These are phyloP conservation scores for Allomyces javanicus DNA, from an alignment of 192 early-diverging fungal species.

Conservation along the genomic window DNA sequence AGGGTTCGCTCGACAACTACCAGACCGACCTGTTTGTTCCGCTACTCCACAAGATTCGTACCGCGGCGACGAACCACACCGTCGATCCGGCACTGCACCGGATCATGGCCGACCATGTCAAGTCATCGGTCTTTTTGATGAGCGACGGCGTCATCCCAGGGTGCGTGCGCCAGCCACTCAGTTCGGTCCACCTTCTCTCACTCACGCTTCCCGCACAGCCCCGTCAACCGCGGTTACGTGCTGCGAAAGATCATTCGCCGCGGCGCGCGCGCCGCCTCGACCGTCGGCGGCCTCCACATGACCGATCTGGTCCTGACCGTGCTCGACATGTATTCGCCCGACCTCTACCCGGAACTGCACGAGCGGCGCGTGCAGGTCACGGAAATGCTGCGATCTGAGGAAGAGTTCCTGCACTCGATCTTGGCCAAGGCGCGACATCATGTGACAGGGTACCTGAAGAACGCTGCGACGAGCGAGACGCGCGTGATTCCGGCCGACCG, in stretches of 20 bases:
- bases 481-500: constrained; percentile 18
- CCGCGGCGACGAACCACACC: not conserved
- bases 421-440: constrained; percentile 22
- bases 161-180: constrained; percentile 5
- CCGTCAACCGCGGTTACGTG: constrained; percentile 33
- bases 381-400: constrained; percentile 19
- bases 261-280: constrained; percentile 29
- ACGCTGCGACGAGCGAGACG: constrained; percentile 22
- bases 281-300: constrained; percentile 19
- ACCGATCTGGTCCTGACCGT: not conserved
- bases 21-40: constrained; percentile 28
- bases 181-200: not conserved
- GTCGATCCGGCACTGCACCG: not conserved
- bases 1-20: constrained; percentile 24
- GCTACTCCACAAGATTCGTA: constrained; percentile 17
- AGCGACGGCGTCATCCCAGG: constrained; percentile 35
- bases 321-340: constrained; percentile 26
- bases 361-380: constrained; percentile 15
- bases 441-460: constrained; percentile 26
- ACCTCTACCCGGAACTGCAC: constrained; percentile 22
- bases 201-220: constrained; percentile 9
- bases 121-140: constrained; percentile 32
- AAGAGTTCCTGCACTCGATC: constrained; percentile 18
- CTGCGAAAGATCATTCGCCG: constrained; percentile 36
- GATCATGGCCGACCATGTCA: constrained; percentile 35